phyloP scores from a whole-genome alignment of 352 stramenopile species.

The Pythium myriotylum region DNA sequence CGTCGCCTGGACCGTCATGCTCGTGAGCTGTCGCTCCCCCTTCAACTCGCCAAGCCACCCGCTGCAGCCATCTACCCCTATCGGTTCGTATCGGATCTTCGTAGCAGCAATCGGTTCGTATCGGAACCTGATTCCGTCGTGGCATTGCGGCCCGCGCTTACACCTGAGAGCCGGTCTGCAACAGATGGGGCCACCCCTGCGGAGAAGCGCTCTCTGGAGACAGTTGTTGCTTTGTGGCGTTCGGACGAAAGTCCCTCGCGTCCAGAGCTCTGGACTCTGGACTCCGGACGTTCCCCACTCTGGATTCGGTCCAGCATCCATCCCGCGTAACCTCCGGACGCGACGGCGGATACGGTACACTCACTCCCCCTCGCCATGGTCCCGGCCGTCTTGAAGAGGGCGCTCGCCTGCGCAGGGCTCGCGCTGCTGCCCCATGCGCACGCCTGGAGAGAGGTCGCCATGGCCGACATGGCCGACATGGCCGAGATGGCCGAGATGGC shows the following conservation, averaged over 20 bases:
- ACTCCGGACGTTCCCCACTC: conserved; percentile 10
- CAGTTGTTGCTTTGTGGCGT: conserved; percentile 1
- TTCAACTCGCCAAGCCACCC: conserved; percentile 19
- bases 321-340: conserved; percentile 16
- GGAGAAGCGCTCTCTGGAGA: not conserved
- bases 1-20: conserved; percentile 14
- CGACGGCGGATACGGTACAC: conserved; percentile 22
- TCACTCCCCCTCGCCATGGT: not conserved
- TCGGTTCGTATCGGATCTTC: conserved; percentile 9
- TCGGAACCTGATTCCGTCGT: not conserved
- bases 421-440: conserved; percentile 5
- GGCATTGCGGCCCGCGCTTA: conserved; percentile 11
- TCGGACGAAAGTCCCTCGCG: no score
- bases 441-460: conserved; percentile 23
- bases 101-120: conserved; percentile 5
- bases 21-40: conserved; percentile 4
- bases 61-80: conserved; percentile 5
- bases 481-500: conserved; percentile 11
- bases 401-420: not conserved
- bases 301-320: conserved; percentile 24
- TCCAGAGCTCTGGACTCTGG: conserved; percentile 4
- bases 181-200: not conserved
- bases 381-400: not conserved
- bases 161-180: conserved; percentile 15
- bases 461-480: conserved; percentile 16